phyloP scores from a whole-genome alignment of 2,329 filamentous ascomycete species.

The Dactylellina drechsleri region DNA sequence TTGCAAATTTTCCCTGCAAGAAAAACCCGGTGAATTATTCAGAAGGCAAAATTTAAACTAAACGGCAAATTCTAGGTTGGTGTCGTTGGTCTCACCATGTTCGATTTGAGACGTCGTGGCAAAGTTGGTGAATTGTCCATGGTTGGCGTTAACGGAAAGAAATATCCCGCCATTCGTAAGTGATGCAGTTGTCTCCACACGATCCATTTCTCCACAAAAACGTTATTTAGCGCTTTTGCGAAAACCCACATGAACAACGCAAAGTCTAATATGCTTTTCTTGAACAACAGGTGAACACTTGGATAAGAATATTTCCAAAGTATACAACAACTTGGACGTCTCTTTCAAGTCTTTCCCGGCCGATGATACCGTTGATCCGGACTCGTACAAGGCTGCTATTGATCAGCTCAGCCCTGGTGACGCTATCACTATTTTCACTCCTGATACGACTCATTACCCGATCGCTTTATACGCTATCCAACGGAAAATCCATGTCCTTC shows the following conservation, averaged over 20 bases:
- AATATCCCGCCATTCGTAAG: constrained; percentile 90
- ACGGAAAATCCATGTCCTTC: constrained; percentile 85
- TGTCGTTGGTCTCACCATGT: constrained; percentile 87
- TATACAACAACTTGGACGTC: constrained; percentile 88
- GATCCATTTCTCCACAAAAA: constrained; percentile 14
- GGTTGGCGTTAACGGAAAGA: constrained; percentile 87
- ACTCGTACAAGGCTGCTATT: constrained; percentile 88
- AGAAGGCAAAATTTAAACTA: constrained; percentile 30
- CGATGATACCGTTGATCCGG: constrained; percentile 76
- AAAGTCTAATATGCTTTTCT: constrained; percentile 22
- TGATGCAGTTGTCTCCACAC: constrained; percentile 54
- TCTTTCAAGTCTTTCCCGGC: constrained; percentile 84
- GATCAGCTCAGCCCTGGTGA: constrained; percentile 82
- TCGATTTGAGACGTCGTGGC: constrained; percentile 85
- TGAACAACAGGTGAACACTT: constrained; percentile 72
- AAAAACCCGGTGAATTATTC: constrained; percentile 13
- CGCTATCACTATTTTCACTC: constrained; percentile 95
- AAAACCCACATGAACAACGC: constrained; percentile 35
- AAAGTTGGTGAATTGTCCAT: constrained; percentile 88
- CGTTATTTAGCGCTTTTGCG: background rate
- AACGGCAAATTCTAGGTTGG: constrained; percentile 68
- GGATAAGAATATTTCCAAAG: constrained; percentile 83
- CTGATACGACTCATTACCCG: constrained; percentile 89
- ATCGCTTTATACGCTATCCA: constrained; percentile 93
- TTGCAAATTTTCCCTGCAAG: background rate